A percentile compares a stretch with the other conserved stretches of the same genome.
phyloP scores from a whole-genome alignment of 2,329 filamentous ascomycete genomes.

The Penicillium sp. region DNA sequence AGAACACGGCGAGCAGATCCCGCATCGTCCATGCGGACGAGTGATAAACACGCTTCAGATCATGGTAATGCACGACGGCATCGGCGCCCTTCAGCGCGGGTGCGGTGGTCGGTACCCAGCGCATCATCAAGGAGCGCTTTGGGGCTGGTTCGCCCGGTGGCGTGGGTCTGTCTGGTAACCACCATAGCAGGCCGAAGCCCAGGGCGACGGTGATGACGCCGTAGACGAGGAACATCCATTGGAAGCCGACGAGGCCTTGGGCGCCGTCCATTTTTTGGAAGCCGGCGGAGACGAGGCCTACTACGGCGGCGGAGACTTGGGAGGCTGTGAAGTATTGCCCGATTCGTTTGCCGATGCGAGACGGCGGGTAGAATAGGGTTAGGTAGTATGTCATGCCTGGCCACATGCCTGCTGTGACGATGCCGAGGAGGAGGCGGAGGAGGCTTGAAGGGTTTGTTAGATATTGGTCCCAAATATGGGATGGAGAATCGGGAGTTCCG shows the following conservation, averaged over 20 bases:
- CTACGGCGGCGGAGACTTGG: slow-evolving; percentile 84
- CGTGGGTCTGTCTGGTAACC: slow-evolving; percentile 80
- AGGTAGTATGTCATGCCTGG: slow-evolving; percentile 92
- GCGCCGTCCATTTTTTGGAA: slow-evolving; percentile 87
- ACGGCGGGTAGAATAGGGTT: slow-evolving; percentile 86
- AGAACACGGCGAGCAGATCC: slow-evolving; percentile 68
- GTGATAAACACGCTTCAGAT: slow-evolving; percentile 78
- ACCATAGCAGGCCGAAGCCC: slow-evolving; percentile 76
- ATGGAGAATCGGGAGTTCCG: neutral
- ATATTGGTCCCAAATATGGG: neutral
- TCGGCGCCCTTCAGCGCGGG: slow-evolving; percentile 76
- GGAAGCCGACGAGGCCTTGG: slow-evolving; percentile 67
- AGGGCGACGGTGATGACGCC: slow-evolving; percentile 71
- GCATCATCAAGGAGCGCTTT: slow-evolving; percentile 44
- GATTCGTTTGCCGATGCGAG: slow-evolving; percentile 80
- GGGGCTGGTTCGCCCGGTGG: slow-evolving; percentile 53
- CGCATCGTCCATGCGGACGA: slow-evolving; percentile 67
- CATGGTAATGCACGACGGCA: slow-evolving; percentile 76
- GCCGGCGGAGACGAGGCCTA: slow-evolving; percentile 83
- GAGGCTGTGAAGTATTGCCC: slow-evolving; percentile 86
- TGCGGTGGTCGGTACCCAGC: slow-evolving; percentile 65
- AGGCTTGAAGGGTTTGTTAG: slow-evolving; percentile 42
- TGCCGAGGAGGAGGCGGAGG: slow-evolving; percentile 78
- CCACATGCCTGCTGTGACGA: slow-evolving; percentile 93
- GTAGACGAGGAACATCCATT: slow-evolving; percentile 80